Percentiles rank a stretch among this genome's conserved stretches.
Conservation (phyloP, 2,329 filamentous ascomycete species). For the Davidsoniella virescens region DNA sequence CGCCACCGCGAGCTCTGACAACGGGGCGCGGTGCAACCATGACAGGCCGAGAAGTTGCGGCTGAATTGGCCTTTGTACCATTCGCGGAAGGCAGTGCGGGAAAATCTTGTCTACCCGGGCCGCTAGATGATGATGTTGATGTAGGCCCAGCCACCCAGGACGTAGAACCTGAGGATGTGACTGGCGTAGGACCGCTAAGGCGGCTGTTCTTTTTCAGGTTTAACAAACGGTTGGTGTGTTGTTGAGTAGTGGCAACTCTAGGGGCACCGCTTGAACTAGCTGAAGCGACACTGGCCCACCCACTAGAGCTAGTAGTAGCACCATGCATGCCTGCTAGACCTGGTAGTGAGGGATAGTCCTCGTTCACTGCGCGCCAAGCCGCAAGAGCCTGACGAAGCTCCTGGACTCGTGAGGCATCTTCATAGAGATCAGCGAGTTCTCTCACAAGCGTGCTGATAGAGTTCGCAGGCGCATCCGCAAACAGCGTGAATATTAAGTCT, state of each 20-base stretch:
- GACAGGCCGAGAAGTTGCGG: conserved; percentile 6
- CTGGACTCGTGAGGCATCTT: conserved; percentile 60
- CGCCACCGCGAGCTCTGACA: not conserved
- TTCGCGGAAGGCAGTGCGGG: too few relatives aligned
- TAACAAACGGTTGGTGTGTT: conserved; percentile 37
- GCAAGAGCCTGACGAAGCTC: conserved; percentile 72
- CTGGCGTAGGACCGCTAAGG: conserved; percentile 21
- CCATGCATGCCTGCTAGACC: conserved; percentile 54
- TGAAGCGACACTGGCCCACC: conserved; percentile 43
- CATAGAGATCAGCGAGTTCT: conserved; percentile 84
- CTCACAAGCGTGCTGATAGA: conserved; percentile 79
- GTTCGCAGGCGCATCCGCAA: conserved; percentile 57
- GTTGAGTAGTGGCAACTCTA: conserved; percentile 26
- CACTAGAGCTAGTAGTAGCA: conserved; percentile 36
- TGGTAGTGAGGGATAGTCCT: conserved; percentile 83
- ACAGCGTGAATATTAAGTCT: conserved; percentile 74
- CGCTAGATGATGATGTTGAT: not conserved
- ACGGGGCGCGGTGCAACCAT: conserved; percentile 1
- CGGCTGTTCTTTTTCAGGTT: conserved; percentile 43
- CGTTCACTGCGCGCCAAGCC: conserved; percentile 89
- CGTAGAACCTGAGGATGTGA: conserved; percentile 3
- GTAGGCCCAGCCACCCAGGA: conserved; percentile 12
- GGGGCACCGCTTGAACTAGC: conserved; percentile 34
- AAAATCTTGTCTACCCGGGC: too few relatives aligned
- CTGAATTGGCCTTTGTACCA: not conserved